These are phyloP conservation scores for Rickenella mellea DNA, from an alignment of 768 basidiomycete species.

Conservation along the genomic window DNA sequence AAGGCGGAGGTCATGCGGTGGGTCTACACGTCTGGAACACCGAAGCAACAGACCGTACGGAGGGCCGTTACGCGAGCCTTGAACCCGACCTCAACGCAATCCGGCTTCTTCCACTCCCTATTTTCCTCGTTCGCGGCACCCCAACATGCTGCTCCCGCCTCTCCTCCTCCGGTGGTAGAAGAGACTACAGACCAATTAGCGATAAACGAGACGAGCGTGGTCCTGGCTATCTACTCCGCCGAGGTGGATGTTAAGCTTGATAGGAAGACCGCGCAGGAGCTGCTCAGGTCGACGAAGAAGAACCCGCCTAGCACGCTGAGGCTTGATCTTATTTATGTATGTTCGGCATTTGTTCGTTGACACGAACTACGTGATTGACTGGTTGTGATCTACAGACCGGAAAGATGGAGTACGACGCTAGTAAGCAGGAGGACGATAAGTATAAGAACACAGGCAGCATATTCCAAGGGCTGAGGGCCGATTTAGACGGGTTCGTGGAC, in stretches of 20 bases:
- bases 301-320: slow-evolving; percentile 68
- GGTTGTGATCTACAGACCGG: slow-evolving; percentile 45
- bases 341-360: background rate
- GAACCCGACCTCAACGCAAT: slow-evolving; percentile 15
- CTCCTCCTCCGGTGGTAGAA: slow-evolving; percentile 25
- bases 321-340: slow-evolving; percentile 79
- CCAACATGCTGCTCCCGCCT: slow-evolving; percentile 20
- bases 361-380: background rate
- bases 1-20: slow-evolving; percentile 74
- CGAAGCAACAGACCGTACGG: slow-evolving; percentile 32
- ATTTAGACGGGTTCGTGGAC: slow-evolving; percentile 62
- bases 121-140: slow-evolving; percentile 24
- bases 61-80: slow-evolving; percentile 6
- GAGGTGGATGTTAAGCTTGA: slow-evolving; percentile 55
- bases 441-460: slow-evolving; percentile 65
- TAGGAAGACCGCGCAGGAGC: slow-evolving; percentile 58
- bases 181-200: slow-evolving; percentile 17
- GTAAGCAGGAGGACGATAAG: slow-evolving; percentile 54
- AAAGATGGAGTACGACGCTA: slow-evolving; percentile 72
- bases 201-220: slow-evolving; percentile 44
- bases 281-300: slow-evolving; percentile 92
- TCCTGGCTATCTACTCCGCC: slow-evolving; percentile 57
- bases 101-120: slow-evolving; percentile 30
- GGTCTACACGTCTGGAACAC: slow-evolving; percentile 60
- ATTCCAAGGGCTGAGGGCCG: slow-evolving; percentile 80